These are phyloP conservation scores for Cryptomeria japonica DNA, from an alignment of 75 land plant species.

Conservation along the genomic window DNA sequence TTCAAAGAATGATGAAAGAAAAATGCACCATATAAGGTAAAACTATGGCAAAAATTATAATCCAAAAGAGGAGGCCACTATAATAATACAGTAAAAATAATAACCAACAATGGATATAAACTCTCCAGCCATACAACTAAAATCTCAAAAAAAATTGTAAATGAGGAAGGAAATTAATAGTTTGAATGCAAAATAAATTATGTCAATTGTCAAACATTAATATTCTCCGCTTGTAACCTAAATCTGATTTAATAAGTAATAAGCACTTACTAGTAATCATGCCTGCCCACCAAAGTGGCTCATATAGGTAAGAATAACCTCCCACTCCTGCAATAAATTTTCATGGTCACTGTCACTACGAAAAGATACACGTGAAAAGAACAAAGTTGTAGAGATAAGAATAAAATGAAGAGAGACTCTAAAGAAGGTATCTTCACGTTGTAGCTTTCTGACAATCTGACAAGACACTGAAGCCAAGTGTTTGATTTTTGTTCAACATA, in stretches of 20 bases:
- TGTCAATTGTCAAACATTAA: neutral
- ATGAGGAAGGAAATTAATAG: neutral
- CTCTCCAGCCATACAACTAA: neutral
- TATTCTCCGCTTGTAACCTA: neutral
- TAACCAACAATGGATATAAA: neutral
- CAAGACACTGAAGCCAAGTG: neutral
- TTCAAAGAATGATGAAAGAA: neutral
- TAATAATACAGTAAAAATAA: neutral
- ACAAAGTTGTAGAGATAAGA: neutral
- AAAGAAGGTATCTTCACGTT: neutral
- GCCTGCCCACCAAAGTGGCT: conserved; percentile 91
- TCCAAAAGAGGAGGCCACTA: neutral
- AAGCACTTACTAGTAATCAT: conserved; percentile 73
- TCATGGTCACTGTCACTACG: neutral
- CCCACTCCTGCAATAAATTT: conserved; percentile 28
- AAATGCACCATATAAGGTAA: neutral
- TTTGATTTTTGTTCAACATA: neutral
- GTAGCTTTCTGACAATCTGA: conserved; percentile 8
- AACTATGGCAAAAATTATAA: neutral
- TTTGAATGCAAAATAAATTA: neutral
- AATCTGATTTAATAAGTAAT: neutral
- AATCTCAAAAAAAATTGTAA: neutral
- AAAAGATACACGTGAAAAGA: neutral
- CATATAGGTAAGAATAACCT: conserved; percentile 58
- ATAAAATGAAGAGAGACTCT: neutral